Evolutionary conservation across 2,329 filamentous ascomycete genomes (phyloP).

Genomic region (Beauveria brongniartii): DNA sequence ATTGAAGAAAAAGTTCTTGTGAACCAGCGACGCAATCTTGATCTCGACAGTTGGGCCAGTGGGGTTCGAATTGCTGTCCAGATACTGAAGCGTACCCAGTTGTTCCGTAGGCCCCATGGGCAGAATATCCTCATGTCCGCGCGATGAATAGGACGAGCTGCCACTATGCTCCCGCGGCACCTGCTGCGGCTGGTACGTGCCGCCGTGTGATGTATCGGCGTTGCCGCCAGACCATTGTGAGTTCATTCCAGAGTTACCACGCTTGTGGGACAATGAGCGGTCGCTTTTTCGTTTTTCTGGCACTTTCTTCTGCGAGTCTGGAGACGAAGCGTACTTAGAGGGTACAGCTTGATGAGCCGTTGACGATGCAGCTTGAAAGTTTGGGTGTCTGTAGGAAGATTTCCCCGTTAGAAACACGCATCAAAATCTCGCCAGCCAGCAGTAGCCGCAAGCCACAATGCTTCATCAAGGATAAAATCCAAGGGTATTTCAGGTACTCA

Average conservation of each 20-base stretch:
- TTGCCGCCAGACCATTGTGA: not conserved
- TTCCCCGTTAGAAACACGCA: not conserved
- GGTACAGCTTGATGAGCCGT: no score
- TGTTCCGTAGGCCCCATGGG: slow-evolving; percentile 33
- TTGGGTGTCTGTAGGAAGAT: not conserved
- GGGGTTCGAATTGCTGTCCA: slow-evolving; percentile 36
- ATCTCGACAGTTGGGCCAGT: slow-evolving; percentile 27
- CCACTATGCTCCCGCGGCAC: not conserved
- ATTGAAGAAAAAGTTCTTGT: slow-evolving; percentile 81
- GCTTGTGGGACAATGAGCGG: no score
- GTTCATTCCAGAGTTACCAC: no score
- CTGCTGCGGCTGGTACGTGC: not conserved
- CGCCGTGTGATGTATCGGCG: not conserved
- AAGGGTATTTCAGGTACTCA: not conserved
- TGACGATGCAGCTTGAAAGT: no score
- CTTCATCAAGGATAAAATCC: not conserved
- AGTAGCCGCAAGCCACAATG: not conserved
- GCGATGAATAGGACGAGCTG: not conserved
- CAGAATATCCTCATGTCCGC: not conserved
- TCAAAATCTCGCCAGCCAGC: not conserved
- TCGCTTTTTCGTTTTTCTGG: no score
- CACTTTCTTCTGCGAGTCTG: no score
- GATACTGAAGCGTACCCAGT: slow-evolving; percentile 54
- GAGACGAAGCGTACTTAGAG: no score
- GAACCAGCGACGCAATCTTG: slow-evolving; percentile 68